Conservation (phyloP, 164 flowering plant genomes). For the Kingdonia uniflora region DNA sequence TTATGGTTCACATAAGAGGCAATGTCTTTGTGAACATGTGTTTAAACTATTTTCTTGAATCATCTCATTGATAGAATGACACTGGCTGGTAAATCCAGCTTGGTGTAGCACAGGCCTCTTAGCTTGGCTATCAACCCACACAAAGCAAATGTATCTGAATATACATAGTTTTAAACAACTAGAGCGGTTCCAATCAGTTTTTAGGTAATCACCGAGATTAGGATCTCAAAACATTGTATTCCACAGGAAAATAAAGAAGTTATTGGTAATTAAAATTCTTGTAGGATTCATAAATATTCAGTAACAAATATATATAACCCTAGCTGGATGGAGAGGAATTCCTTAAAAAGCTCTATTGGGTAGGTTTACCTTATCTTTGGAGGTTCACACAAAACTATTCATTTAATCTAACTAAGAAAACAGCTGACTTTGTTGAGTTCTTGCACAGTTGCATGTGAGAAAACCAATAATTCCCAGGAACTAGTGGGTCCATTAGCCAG, state of each 20-base stretch:
- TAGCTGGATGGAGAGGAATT: neutral
- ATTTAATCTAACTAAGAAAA: conserved; percentile 5
- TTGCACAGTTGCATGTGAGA: conserved; percentile 75
- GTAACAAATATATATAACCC: neutral
- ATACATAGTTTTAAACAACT: no score
- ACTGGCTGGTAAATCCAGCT: no score
- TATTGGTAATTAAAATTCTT: neutral
- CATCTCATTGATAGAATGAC: no score
- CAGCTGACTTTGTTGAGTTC: conserved; percentile 14
- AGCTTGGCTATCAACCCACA: no score
- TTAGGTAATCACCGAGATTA: no score
- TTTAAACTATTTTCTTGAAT: no score
- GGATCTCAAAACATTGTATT: neutral
- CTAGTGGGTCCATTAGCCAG: conserved; percentile 54
- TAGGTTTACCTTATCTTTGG: neutral
- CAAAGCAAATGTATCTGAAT: no score
- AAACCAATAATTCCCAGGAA: conserved; percentile 73
- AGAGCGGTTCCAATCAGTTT: no score
- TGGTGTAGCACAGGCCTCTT: no score
- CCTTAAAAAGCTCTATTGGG: neutral
- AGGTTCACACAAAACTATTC: neutral
- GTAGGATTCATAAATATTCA: conserved; percentile 3
- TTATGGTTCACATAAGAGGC: no score
- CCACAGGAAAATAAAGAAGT: neutral
- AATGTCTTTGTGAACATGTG: no score